These are phyloP conservation scores for Neurospora pannonica DNA, from an alignment of 495 filamentous ascomycete species.

Conservation along the genomic window DNA sequence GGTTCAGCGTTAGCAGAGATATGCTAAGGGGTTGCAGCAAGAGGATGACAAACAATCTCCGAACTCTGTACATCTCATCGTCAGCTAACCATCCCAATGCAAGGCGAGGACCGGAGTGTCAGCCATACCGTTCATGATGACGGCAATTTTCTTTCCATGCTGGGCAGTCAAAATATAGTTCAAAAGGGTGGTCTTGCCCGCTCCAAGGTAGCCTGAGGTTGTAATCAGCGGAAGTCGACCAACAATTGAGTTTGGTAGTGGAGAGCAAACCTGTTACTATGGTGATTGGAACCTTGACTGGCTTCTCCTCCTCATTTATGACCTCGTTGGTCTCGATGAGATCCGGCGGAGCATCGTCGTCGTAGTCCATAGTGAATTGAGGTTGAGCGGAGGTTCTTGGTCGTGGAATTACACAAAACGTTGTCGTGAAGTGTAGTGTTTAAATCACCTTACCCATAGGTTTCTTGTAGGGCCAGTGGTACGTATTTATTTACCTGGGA, in stretches of 20 bases:
- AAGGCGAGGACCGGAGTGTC: neutral
- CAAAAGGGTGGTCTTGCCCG: slow-evolving; percentile 89
- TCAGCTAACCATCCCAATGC: neutral
- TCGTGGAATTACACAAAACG: neutral
- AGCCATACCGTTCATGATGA: slow-evolving; percentile 82
- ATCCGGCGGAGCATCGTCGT: slow-evolving; percentile 66
- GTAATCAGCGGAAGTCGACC: slow-evolving; percentile 6
- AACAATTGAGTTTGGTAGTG: slow-evolving; percentile 1
- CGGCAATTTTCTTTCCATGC: slow-evolving; percentile 94
- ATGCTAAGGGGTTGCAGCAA: neutral
- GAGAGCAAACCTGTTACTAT: slow-evolving; percentile 72
- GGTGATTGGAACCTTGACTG: slow-evolving; percentile 77
- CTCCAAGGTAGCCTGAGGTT: slow-evolving; percentile 66
- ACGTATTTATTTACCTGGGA: neutral
- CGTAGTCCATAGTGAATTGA: slow-evolving; percentile 37
- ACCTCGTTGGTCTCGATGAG: slow-evolving; percentile 49
- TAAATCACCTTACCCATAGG: neutral
- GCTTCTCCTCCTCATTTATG: slow-evolving; percentile 36
- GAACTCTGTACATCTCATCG: slow-evolving; percentile 53
- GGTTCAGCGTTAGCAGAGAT: slow-evolving; percentile 12
- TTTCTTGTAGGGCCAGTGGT: neutral
- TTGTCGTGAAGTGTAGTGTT: neutral
- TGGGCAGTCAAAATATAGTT: slow-evolving; percentile 92
- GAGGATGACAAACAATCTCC: slow-evolving; percentile 64
- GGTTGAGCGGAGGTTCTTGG: neutral